These are phyloP conservation scores for Amoebophrya sp. DNA, from an alignment of 169 alveolate species.

Conservation along the genomic window DNA sequence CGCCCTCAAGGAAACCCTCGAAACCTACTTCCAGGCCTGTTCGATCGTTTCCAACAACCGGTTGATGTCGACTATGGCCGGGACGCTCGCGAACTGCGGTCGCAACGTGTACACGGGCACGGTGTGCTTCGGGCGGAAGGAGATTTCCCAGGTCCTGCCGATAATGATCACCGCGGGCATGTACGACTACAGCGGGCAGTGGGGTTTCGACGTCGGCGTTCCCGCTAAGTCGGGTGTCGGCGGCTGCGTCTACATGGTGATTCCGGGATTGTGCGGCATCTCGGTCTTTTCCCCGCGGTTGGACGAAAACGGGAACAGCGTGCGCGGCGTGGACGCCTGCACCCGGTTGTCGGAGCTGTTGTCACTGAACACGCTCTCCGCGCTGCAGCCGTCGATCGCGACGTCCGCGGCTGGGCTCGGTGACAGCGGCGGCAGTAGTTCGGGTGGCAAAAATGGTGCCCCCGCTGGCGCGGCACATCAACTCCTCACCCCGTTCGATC, in stretches of 20 bases:
- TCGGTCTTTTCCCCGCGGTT: background rate
- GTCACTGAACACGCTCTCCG: background rate
- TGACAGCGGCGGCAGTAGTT: no score
- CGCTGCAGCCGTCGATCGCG: background rate
- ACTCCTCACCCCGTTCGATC: no score
- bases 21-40: background rate
- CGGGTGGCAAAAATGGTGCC: no score
- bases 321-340: background rate
- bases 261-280: background rate
- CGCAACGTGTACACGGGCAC: background rate
- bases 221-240: background rate
- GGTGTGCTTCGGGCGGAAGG: background rate
- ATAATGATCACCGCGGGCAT: background rate
- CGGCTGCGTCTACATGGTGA: background rate
- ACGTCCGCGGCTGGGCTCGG: no score
- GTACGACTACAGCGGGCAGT: slow-evolving; percentile 5
- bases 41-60: background rate
- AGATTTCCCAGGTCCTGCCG: background rate
- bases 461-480: no score
- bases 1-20: background rate
- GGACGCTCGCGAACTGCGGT: background rate
- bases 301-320: background rate
- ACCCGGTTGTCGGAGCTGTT: background rate
- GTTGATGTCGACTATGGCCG: background rate
- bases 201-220: background rate